Evolutionary conservation across 139 green algal genomes (phyloP).

Genomic region (Chlamydomonas incerta): DNA sequence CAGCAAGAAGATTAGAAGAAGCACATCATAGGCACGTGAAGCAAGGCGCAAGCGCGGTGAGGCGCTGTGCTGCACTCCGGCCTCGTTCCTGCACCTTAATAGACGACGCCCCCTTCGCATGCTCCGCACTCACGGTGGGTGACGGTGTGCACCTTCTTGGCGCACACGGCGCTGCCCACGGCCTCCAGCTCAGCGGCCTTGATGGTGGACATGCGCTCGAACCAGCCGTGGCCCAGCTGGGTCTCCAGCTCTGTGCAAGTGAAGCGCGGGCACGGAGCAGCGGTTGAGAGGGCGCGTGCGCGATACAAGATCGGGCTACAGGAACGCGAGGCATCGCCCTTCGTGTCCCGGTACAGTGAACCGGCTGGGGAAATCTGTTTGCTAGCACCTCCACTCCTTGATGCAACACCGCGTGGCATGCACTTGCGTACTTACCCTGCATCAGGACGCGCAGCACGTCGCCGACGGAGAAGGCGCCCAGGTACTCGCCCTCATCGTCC

Average conservation of each 20-base stretch:
- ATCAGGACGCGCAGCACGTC: constrained; percentile 36
- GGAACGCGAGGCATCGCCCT: too few relatives aligned
- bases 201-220: constrained; percentile 18
- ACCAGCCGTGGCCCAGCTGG: constrained; percentile 38
- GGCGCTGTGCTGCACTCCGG: too few relatives aligned
- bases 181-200: constrained; percentile 30
- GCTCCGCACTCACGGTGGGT: constrained; percentile 45
- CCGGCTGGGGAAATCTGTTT: too few relatives aligned
- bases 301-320: too few relatives aligned
- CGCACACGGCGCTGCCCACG: constrained; percentile 4
- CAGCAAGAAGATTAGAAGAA: not conserved
- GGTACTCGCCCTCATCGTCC: constrained; percentile 45
- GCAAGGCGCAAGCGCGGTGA: too few relatives aligned
- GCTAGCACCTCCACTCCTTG: too few relatives aligned
- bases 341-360: too few relatives aligned
- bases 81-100: too few relatives aligned
- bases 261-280: not conserved
- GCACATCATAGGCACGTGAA: too few relatives aligned
- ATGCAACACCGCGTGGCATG: too few relatives aligned
- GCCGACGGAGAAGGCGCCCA: constrained; percentile 48
- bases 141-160: constrained; percentile 35
- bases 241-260: constrained; percentile 18
- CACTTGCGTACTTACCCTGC: constrained; percentile 18
- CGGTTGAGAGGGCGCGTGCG: too few relatives aligned
- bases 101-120: too few relatives aligned